Evolutionary conservation across 495 filamentous ascomycete genomes (phyloP).

Genomic region (Lasiosphaeriaceae sp.): DNA sequence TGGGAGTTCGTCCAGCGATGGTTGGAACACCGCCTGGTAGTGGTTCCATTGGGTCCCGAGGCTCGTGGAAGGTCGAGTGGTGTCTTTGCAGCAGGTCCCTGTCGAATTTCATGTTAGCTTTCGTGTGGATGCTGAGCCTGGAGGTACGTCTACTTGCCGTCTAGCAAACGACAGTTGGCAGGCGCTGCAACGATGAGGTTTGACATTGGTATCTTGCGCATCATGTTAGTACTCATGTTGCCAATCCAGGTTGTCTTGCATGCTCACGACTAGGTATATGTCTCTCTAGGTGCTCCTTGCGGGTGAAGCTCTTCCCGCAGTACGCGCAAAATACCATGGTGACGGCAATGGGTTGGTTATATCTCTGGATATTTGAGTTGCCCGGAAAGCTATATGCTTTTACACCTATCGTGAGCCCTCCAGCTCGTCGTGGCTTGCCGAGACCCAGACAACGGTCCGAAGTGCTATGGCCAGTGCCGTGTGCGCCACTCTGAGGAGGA

Average conservation of each 20-base stretch:
- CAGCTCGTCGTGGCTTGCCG: not conserved
- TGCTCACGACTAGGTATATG: slow-evolving; percentile 59
- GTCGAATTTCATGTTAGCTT: slow-evolving; percentile 18
- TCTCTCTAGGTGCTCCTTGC: slow-evolving; percentile 63
- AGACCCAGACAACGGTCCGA: not conserved
- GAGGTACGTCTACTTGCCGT: slow-evolving; percentile 38
- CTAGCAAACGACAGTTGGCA: slow-evolving; percentile 61
- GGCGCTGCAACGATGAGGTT: slow-evolving; percentile 55
- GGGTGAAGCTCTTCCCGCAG: slow-evolving; percentile 60
- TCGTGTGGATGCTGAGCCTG: not conserved
- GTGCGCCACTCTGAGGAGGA: slow-evolving; percentile 3
- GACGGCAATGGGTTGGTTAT: not conserved
- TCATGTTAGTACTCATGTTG: slow-evolving; percentile 19
- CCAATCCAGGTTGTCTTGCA: not conserved
- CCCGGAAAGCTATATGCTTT: not conserved
- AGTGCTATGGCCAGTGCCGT: slow-evolving; percentile 7
- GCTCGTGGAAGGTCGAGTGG: slow-evolving; percentile 48
- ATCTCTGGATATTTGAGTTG: not conserved
- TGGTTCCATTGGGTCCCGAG: slow-evolving; percentile 37
- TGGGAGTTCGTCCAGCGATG: slow-evolving; percentile 40
- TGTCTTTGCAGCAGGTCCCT: slow-evolving; percentile 61
- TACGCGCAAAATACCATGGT: slow-evolving; percentile 57
- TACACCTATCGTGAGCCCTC: not conserved
- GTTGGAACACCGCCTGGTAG: slow-evolving; percentile 34
- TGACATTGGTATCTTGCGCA: slow-evolving; percentile 58